phyloP scores from a whole-genome alignment of 2,329 filamentous ascomycete species.

The Fusarium tupiense region DNA sequence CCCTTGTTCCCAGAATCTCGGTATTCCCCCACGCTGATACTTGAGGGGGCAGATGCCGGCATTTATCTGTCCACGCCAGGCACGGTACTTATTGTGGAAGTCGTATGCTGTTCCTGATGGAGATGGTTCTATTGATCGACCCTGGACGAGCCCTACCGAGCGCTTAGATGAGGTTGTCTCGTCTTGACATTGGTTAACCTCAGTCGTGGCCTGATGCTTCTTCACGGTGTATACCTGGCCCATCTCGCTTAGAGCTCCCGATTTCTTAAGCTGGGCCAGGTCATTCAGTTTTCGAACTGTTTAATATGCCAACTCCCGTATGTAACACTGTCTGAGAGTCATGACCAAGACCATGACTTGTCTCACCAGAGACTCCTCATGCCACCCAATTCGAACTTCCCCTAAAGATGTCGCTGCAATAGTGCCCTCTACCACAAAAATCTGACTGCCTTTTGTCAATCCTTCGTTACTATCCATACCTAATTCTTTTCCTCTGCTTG shows the following conservation, averaged over 20 bases:
- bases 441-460: not conserved
- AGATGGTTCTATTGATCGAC: not conserved
- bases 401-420: not conserved
- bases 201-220: not conserved
- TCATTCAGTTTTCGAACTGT: not conserved
- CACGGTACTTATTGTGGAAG: not conserved
- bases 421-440: not conserved
- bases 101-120: not conserved
- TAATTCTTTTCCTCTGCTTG: not conserved
- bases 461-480: not conserved
- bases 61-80: constrained; percentile 11
- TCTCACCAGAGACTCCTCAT: not conserved
- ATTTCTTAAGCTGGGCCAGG: not conserved
- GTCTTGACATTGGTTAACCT: not conserved
- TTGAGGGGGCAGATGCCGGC: constrained; percentile 13
- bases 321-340: not conserved
- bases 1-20: constrained; percentile 33
- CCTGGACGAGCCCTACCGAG: not conserved
- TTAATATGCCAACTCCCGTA: constrained; percentile 6
- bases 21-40: constrained; percentile 31
- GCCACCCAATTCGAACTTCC: not conserved
- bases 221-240: not conserved
- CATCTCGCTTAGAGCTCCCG: not conserved
- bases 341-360: not conserved
- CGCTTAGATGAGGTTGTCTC: not conserved